phyloP scores from a whole-genome alignment of 2,329 filamentous ascomycete genomes.

The Pseudocercospora macadamiae region DNA sequence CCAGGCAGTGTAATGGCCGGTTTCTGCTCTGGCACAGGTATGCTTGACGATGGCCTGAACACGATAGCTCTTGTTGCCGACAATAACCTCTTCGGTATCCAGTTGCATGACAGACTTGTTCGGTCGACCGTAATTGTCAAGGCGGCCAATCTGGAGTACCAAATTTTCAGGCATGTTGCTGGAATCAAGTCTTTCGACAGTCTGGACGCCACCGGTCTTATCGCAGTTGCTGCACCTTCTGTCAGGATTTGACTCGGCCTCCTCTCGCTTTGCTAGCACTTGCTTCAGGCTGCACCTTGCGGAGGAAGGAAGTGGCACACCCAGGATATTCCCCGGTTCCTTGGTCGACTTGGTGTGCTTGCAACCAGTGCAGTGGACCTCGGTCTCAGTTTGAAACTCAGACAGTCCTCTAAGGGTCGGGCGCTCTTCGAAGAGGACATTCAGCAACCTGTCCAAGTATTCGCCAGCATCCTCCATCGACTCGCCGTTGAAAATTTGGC shows the following conservation, averaged over 20 bases:
- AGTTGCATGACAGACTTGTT: neutral
- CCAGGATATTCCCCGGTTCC: neutral
- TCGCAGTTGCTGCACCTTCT: neutral
- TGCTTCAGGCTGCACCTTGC: neutral
- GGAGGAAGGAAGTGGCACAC: neutral
- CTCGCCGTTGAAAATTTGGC: conserved; percentile 7
- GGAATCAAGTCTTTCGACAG: neutral
- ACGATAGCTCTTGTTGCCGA: neutral
- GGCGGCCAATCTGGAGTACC: neutral
- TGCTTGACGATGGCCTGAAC: neutral
- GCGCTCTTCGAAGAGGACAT: conserved; percentile 7
- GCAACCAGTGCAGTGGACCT: neutral
- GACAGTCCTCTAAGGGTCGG: conserved; percentile 9
- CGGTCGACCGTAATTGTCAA: neutral
- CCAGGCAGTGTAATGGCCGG: neutral
- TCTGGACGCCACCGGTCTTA: neutral
- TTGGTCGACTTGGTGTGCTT: neutral
- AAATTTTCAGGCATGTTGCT: neutral
- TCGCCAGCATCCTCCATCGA: conserved; percentile 23
- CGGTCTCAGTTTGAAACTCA: conserved; percentile 1
- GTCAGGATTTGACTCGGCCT: neutral
- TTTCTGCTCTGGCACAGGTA: neutral
- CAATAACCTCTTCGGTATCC: neutral
- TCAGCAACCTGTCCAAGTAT: conserved; percentile 19
- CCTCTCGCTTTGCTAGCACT: neutral